A percentile compares a stretch with the other conserved stretches of the same genome.
These are phyloP conservation scores for Solanum lycopersicoides DNA, from an alignment of 257 asterid species.

Conservation along the genomic window DNA sequence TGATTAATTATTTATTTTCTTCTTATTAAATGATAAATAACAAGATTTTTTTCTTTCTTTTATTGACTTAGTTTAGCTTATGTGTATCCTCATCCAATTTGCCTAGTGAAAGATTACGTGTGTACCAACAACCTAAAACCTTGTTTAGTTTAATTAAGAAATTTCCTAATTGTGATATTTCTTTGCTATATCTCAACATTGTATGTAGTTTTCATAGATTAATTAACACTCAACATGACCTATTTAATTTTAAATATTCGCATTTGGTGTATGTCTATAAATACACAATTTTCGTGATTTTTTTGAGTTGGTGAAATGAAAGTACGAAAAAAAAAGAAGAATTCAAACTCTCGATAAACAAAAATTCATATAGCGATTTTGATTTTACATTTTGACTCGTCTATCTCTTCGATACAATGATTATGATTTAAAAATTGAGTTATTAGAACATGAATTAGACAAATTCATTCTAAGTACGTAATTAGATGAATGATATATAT, in stretches of 20 bases:
- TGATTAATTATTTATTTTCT: neutral
- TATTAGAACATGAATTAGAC: neutral
- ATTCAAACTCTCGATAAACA: neutral
- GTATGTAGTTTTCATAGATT: neutral
- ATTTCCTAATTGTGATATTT: neutral
- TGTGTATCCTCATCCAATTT: neutral
- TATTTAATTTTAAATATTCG: neutral
- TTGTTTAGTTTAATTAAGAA: neutral
- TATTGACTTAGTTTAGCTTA: neutral
- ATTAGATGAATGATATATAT: neutral
- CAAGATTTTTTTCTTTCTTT: neutral
- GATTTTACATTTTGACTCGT: neutral
- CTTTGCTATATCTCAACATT: neutral
- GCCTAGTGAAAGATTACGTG: neutral
- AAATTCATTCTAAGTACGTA: neutral
- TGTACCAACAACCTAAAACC: neutral
- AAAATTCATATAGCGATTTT: neutral
- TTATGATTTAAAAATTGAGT: neutral
- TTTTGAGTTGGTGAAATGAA: neutral
- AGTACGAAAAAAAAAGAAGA: fast-evolving
- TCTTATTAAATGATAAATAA: neutral
- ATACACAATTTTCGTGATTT: neutral
- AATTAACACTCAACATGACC: neutral
- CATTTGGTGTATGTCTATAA: neutral
- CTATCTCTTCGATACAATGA: neutral